Base-by-base conservation (phyloP, 371 early-diverging fungal genomes). In the Umbelopsis sp. region DNA sequence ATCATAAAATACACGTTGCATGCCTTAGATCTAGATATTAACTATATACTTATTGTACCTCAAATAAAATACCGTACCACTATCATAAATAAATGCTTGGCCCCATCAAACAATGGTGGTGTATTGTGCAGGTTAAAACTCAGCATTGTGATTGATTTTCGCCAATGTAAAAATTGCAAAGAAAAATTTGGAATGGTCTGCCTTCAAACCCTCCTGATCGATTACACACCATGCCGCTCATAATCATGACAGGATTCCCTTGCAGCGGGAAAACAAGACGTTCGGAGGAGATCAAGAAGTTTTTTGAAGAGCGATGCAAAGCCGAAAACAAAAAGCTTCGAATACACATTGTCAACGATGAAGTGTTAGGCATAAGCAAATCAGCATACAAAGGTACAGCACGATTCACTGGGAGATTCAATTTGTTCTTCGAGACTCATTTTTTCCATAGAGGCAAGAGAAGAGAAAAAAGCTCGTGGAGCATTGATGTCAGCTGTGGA, bases 381-480 rank as follows among this genome's bases (percentile, higher is more conserved):
- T 73, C 74, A 8, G 87, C 88, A 6, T 96, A 94, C 75, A 75
- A 76, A 73, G 82, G 91, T 91, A 75, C 52, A 46, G 46, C 48
- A 41, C 32, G 6, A 2, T 22, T 29, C 29, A 46, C 24, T 48
- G n/a, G 44, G 2, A 44, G 29, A 45, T 24, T 4, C 32, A 11
- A 7, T 4, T 18, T 38, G 1, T 16, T 35, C 7, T n/a, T 25
- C 44, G 6, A n/a, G 5, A 6, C 41, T 35, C 0, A 35, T 46
- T 8, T 52, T 35, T 37, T 57, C 63, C 35, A 4, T 63, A 78
- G 79, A 84, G 46, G 77, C 91, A 25, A 77, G 82, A 51, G 93
- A 90, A 57, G 99, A 99, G 80, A 98, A 99, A 77, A 92, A 92
- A 62, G 89, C 92, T n/a, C 92, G 99, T 63, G 96, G 91, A 2